Conservation (phyloP, 805 yeast genomes). For the Scheffersomyces coipomensis region DNA sequence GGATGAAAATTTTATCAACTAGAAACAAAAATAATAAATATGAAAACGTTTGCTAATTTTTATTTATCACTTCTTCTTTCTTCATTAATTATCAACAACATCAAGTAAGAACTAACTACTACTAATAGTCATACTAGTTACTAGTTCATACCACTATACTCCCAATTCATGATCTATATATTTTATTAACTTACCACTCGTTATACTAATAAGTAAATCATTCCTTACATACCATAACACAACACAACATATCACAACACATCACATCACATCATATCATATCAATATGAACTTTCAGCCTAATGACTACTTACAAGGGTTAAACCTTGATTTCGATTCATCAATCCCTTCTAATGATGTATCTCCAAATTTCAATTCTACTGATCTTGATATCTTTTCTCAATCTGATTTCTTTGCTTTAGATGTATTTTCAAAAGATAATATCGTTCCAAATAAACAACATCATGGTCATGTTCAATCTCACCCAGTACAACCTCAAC, state of each 20-base stretch:
- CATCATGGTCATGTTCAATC: slow-evolving; percentile 2
- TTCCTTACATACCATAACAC: neutral
- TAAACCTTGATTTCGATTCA: slow-evolving; percentile 37
- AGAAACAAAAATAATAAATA: too few relatives aligned
- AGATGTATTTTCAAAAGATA: slow-evolving; percentile 9
- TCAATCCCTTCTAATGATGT: slow-evolving; percentile 6
- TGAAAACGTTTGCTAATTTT: too few relatives aligned
- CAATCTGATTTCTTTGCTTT: slow-evolving; percentile 15
- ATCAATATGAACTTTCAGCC: slow-evolving; percentile 41
- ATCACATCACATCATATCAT: too few relatives aligned
- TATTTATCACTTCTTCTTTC: too few relatives aligned
- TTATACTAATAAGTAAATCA: too few relatives aligned
- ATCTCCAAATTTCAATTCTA: slow-evolving; percentile 10
- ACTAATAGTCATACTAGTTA: too few relatives aligned
- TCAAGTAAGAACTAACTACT: too few relatives aligned
- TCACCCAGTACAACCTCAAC: slow-evolving; percentile 1
- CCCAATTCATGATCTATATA: neutral
- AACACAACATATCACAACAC: neutral
- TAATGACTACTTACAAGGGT: slow-evolving; percentile 37
- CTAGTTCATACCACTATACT: too few relatives aligned
- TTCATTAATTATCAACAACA: too few relatives aligned
- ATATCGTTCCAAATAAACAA: slow-evolving; percentile 11
- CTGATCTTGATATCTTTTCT: slow-evolving; percentile 39
- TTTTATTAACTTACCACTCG: neutral
- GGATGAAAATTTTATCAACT: too few relatives aligned